Base-by-base conservation (phyloP, 768 basidiomycete genomes). In the Boletus patriciae region DNA sequence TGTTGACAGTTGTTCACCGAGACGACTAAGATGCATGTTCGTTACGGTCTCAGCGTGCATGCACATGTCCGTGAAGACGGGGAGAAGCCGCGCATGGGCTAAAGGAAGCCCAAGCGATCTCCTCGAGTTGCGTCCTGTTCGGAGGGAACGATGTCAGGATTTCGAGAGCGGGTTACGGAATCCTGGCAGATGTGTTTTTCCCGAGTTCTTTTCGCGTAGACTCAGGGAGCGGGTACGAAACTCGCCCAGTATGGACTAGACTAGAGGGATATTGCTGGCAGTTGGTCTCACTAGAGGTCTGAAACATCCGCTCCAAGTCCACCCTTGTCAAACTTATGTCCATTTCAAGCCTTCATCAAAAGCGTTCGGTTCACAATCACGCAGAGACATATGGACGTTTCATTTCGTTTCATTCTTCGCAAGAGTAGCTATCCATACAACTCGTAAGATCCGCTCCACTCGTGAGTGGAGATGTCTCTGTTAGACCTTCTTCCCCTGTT, bases 391-490 rank as follows among this genome's bases (percentile, higher is more conserved):
- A 42, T 70, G 69, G 58, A 40, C 62, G 47, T 55, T 82, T 78
- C 77, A 72, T 83, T 64, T 78, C 78, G 40, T 70, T 81, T 63
- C 81, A 80, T 54, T 66, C 82, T 46, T 76, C 55, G 56, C 52
- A 65, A 57, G 36, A 44, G 58, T 58, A 60, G 36, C 46, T 65
- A 65, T 58, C 55, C 49, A 63, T 71, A 71, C 59, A 52, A 52
- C 45, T 67, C 62, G 54, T 58, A 57, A 62, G 55, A 52, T 63
- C 59, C 65, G 63, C 60, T 36, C 55, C 48, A 53, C 50, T 59
- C 60, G 58, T 61, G 7, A 21, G 50, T 60, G 54, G 52, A 54
- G 18, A 52, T 42, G 57, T 57, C 55, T 61, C 54, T 52, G 46
- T 58, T 54, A 63, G 58, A 54, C 56, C 36, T 54, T 45, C 64